Percentiles rank a stretch among this genome's conserved stretches.
Conservation (phyloP, 2,329 filamentous ascomycete species). For the Proliferodiscus dingleyae region DNA sequence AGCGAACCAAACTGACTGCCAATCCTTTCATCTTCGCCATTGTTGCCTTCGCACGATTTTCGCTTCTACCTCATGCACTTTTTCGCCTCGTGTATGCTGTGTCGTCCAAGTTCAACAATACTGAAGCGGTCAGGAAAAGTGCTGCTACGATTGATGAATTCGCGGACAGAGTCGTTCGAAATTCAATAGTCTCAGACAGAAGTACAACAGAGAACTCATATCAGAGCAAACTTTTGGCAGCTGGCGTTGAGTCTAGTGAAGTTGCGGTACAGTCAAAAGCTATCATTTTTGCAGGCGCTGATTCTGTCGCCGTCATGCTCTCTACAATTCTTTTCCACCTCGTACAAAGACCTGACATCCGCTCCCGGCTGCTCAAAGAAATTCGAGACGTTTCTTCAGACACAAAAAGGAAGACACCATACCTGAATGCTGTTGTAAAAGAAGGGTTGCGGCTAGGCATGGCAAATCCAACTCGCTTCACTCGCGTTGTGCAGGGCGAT, state of each 20-base stretch:
- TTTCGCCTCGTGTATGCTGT: constrained; percentile 34
- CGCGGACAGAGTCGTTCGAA: constrained; percentile 35
- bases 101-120: constrained; percentile 33
- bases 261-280: constrained; percentile 49
- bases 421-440: constrained; percentile 44
- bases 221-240: constrained; percentile 42
- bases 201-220: too few species aligned
- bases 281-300: constrained; percentile 50
- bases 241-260: constrained; percentile 40
- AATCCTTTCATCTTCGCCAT: constrained; percentile 49
- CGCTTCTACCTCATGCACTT: constrained; percentile 42
- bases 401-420: too few species aligned
- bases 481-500: constrained; percentile 39
- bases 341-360: constrained; percentile 40
- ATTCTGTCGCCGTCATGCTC: constrained; percentile 48
- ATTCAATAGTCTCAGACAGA: constrained; percentile 29
- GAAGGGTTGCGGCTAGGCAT: constrained; percentile 46
- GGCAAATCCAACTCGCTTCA: constrained; percentile 47
- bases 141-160: constrained; percentile 39
- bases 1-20: too few species aligned
- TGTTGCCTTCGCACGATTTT: constrained; percentile 50
- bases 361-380: constrained; percentile 37
- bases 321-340: too few species aligned
- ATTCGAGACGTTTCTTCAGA: constrained; percentile 32
- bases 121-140: constrained; percentile 25